Base-by-base conservation (phyloP, 495 filamentous ascomycete species). In the Penicillium robsamsonii region DNA sequence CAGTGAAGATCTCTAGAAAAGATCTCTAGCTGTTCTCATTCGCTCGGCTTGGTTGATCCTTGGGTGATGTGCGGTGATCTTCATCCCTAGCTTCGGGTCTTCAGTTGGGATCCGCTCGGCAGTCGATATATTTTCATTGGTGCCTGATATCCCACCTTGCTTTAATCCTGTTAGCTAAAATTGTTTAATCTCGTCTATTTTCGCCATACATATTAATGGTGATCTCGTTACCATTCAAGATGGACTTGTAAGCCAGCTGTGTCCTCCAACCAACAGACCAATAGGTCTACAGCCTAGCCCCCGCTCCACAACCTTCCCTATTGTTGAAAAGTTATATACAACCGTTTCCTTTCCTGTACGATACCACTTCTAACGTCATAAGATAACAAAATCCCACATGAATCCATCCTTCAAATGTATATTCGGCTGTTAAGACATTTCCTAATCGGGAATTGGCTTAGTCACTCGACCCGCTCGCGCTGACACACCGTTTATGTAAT, bases 21-120 rank as follows among this genome's bases (percentile, higher is more conserved):
- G 15, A 3, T n/a, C 5, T 40, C 47, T 11, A 5, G 5, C 11
- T 11, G 1, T 30, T 15, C 18, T 44, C 6, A 43, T 43, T 29
- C 33, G 38, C 27, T 17, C 33, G 20, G 18, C 22, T 40, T 17
- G 24, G 33, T 53, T n/a, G 15, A 17, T 50, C 13, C 45, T 18
- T 27, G 27, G 46, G 31, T 38, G 33, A 50, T 50, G 48, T 18
- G 22, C 35, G 48, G 22, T 35, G 48, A 50, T 50, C 47, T 17
- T 17, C 17, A 50, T 41, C 48, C 48, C 48, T 50, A 27, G 35
- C 13, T 25, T 40, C 13, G 31, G 33, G n/a, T 35, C 22, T 15
- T 12, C 31, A 37, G n/a, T n/a, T 17, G 15, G 30, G 10, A 8
- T 17, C 35, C 15, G n/a, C 15, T 17, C 12, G 12, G 4, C 2